phyloP scores from a whole-genome alignment of 805 yeast genomes.

The Suhomyces tanzawaensis region DNA sequence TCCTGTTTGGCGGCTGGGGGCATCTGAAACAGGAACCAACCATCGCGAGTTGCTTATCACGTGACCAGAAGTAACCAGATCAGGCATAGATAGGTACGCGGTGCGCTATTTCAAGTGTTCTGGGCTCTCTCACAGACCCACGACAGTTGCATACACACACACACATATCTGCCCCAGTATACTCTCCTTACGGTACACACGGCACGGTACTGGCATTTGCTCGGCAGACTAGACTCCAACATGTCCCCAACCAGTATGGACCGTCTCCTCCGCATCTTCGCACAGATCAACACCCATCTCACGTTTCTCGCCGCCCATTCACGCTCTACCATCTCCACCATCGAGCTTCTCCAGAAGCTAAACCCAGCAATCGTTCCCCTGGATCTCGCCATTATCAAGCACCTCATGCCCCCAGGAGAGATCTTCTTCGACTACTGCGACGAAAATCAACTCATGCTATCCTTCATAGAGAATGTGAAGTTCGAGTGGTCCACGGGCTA shows the following conservation, averaged over 20 bases:
- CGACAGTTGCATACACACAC: no score
- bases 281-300: slow-evolving; percentile 36
- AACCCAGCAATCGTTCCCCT: slow-evolving; percentile 32
- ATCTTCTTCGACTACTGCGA: slow-evolving; percentile 70
- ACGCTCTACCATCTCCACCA: slow-evolving; percentile 30
- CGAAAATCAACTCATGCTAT: slow-evolving; percentile 58
- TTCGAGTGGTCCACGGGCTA: slow-evolving; percentile 36
- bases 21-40: no score
- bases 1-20: no score
- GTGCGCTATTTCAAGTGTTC: no score
- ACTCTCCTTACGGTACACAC: background rate
- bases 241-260: no score
- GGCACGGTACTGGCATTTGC: background rate
- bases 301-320: slow-evolving; percentile 40
- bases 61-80: no score
- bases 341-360: slow-evolving; percentile 28
- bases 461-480: slow-evolving; percentile 43
- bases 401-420: slow-evolving; percentile 65
- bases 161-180: no score
- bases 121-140: no score
- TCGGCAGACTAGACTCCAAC: slow-evolving; percentile 2
- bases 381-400: slow-evolving; percentile 65
- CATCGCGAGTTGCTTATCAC: no score
- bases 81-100: no score
- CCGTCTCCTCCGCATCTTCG: slow-evolving; percentile 16